Base-by-base conservation (phyloP, 768 basidiomycete genomes). In the Podaxis pistillaris region DNA sequence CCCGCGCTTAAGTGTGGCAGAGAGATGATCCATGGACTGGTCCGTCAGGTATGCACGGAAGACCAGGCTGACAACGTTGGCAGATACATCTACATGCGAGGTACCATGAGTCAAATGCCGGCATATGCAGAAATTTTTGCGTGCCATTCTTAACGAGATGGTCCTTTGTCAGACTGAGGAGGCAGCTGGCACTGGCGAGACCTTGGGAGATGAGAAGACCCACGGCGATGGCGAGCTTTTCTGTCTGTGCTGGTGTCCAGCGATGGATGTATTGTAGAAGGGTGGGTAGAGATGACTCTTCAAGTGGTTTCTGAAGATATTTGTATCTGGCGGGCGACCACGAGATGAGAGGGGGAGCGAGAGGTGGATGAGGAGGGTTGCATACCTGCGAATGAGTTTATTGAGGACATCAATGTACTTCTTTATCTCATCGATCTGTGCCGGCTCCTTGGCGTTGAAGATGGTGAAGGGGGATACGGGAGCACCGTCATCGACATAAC, bases 241-340 rank as follows among this genome's bases (percentile, higher is more conserved):
- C 89, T 65, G 88, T 86, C 77, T 92, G 87, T 15, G 78, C 81
- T 4, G 83, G 73, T 2, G 87, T 75, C 94, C 94, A 98, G 70
- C 90, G 90, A 71, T 93, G 86, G 72, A 89, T 86, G 71, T 94
- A 94, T 76, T 98, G 95, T 63, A 99, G 78, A 54, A 98, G 82
- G 50, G 83, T 83, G 2, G 93, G 93, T 13, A 98, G 83, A 59
- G 92, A 83, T 38, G 82, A 84, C 73, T 88, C 90, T 75, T 98
- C 96, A 53, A 99, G 87, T 49, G 96, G 94, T 76, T 90, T 94
- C 77, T 98, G 96, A 69, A 99, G 92, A 83, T 98, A 99, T 77
- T 98, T 98, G 84, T 98, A 98, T 78, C 95, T 96, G 71, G 40
- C 59, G 47, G 38, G 38, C 4, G 26, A 56, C 19, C 53, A 63